Base-by-base conservation (phyloP, 2,329 filamentous ascomycete genomes). In the Stemphylium vesicarium region DNA sequence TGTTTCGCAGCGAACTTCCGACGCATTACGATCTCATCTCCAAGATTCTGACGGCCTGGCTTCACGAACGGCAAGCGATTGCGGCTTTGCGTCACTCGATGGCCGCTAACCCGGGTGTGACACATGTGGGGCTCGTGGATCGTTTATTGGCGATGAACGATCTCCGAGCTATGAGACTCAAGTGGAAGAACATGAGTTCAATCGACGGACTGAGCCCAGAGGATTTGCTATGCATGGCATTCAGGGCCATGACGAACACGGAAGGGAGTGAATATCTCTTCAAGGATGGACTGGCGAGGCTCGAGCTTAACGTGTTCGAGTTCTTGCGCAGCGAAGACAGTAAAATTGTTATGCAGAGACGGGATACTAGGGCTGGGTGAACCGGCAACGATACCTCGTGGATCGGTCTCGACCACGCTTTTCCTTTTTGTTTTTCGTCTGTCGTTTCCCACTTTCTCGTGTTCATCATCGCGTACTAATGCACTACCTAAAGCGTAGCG, bases 161-260 rank as follows among this genome's bases (percentile, higher is more conserved):
- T 36, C 59, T 74, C 8, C 60, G 72, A 16, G 62, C 70, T 6
- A 69, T 74, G 64, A 54, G 70, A 11, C 49, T 74, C 24, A 74
- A 72, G 54, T 75, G 72, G 72, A 75, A 73, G 58, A 70, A 70
- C 15, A 73, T 75, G 71, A 72, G 69, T 38, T 62, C 60, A 2
- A 57, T 69, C 5, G 69, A 72, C 12, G 69, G 71, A 1, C 36
- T 69, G 33, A 70, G 69, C 24, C 64, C 72, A 0, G 71, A 75
- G 38, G 72, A 75, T 44, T 42, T 75, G n/a, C 63, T 75, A 1
- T 71, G 70, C 42, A 65, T 60, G 45, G 69, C 68, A 0, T 71
- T 75, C 24, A 56, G 64, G 3, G 57, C 62, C 16, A 66, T 74
- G 65, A 70, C 71, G 12, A 72, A 72, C 18, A 75, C 72, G 0